Evolutionary conservation across 1,139 yeast genomes (phyloP), one percentile per base, ranked within the genome.

Genomic region (Starmera stellimalicola): DNA sequence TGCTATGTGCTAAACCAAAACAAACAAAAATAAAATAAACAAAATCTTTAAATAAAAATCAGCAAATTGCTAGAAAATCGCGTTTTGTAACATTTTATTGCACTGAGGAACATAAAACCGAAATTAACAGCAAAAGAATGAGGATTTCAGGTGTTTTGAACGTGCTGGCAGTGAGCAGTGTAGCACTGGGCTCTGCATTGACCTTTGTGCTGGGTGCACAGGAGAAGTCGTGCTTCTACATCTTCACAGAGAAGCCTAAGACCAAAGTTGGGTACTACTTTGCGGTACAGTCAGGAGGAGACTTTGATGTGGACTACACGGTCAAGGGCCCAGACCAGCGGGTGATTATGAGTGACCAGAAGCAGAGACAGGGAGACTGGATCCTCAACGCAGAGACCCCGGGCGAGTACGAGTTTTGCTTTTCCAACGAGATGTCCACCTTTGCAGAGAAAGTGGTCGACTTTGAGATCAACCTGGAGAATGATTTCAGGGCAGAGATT

Each of bases 321-420:
- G 70, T 91, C 42, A 74, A 65, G 46, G 77, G 73, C 17, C 96
- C 97, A 11, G 65, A 68, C 34, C 77, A 75, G 18, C 68, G 67
- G 33, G 32, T 41, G 7, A 39, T 44, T 7, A 62, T 82, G 29
- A 70, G 72, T 33, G 59, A 66, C 25, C 63, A 67, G 34, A 77
- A 77, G 48, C 79, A 79, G 53, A 73, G 85, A 57, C 94, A 84
- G 54, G 95, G 94, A 3, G 95, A 88, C 50, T 83, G 81, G 65
- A 67, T 73, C 5, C 77, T 88, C 55, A 64, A 63, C 20, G 95
- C 91, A 17, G 75, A 73, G 30, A 47, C 55, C 29, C 57, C 61
- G 27, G 98, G 98, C 24, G 97, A 91, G 57, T 91, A 88, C 62
- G 85, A 83, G 56, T 81, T 91, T 57, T 91, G 98, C 60, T 87